Conservation (phyloP, 139 green algal species). For the Diplosphaera chodatii region DNA sequence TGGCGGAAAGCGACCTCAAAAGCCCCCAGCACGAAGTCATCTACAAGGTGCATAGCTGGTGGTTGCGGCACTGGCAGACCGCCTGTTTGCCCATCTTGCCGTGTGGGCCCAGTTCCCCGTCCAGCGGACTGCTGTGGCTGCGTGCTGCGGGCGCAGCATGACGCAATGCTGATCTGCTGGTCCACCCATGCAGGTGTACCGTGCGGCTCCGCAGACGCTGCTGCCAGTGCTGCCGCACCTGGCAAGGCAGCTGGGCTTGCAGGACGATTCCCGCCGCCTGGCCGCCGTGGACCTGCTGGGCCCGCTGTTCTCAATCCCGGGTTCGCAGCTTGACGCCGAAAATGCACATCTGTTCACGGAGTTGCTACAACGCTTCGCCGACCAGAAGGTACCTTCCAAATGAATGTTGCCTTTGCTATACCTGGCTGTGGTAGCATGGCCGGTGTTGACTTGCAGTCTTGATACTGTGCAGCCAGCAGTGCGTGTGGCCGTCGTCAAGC, state of each 20-base stretch:
- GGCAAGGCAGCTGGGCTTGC: constrained; percentile 39
- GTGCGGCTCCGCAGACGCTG: constrained; percentile 50
- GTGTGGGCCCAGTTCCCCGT: too few relatives aligned
- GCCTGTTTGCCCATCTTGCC: too few relatives aligned
- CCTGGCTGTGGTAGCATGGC: too few relatives aligned
- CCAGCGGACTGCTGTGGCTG: too few relatives aligned
- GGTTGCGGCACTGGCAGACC: too few relatives aligned
- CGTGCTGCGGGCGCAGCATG: too few relatives aligned
- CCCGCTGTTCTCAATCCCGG: constrained; percentile 38
- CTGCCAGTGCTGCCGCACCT: constrained; percentile 64
- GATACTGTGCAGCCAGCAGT: constrained; percentile 29
- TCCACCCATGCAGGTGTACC: constrained; percentile 40
- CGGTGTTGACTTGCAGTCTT: too few relatives aligned
- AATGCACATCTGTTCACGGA: constrained; percentile 40
- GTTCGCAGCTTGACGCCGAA: constrained; percentile 17
- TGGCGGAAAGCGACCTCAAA: constrained; percentile 39
- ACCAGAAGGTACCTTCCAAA: constrained; percentile 10
- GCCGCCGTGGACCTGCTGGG: constrained; percentile 50
- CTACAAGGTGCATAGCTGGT: constrained; percentile 28
- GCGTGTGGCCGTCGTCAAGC: constrained; percentile 31
- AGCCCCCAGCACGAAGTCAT: constrained; percentile 39
- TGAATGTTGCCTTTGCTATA: too few relatives aligned
- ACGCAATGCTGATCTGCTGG: too few relatives aligned
- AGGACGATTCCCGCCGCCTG: constrained; percentile 37
- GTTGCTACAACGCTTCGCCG: constrained; percentile 24